Base-by-base conservation (phyloP, 1,139 yeast species). In the Taphrina pruni region DNA sequence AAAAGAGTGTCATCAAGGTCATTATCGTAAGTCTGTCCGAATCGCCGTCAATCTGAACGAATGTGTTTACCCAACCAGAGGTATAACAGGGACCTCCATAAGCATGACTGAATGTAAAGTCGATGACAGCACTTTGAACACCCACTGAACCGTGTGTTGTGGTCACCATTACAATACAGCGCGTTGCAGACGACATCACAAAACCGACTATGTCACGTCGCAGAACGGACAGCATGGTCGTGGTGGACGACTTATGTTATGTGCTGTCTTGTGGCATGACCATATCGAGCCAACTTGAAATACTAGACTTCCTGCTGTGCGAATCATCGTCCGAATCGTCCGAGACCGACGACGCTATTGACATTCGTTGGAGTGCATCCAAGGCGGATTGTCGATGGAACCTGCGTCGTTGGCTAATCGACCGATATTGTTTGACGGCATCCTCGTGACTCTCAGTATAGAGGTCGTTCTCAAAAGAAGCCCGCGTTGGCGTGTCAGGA, bases 301-400 rank as follows among this genome's bases (percentile, higher is more conserved):
- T 26, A 21, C 54, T 50, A 7, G 54, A 50, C 1, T 21, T 50
- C 54, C 54, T 50, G 36, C 54, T 50, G 35, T 50, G 54, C 20
- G 1, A 35, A 14, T 50, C 54, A 36, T 50, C 54, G 6, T 50
- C 54, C 9, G 54, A 21, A 7, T 50, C 54, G n/a, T 50, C 54
- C 12, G 35, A 21, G 9, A 21, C 14, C n/a, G 54, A 21, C 3
- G 36, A 21, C 36, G 54, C 54, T 6, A n/a, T 21, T 3, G 54
- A 50, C 54, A 50, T 50, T 14, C 54, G 54, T n/a, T 50, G 54
- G 6, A 50, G n/a, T 1, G 54, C 54, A n/a, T 50, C 54, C 35
- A 50, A 14, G 54, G 54, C 54, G 8, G 54, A 50, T 14, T 50
- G 32, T 50, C 54, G 35, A 26, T 50, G 54, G 35, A 50, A 50